Evolutionary conservation across 139 green algal species (phyloP).

Genomic region (Ettlia oleoabundans): DNA sequence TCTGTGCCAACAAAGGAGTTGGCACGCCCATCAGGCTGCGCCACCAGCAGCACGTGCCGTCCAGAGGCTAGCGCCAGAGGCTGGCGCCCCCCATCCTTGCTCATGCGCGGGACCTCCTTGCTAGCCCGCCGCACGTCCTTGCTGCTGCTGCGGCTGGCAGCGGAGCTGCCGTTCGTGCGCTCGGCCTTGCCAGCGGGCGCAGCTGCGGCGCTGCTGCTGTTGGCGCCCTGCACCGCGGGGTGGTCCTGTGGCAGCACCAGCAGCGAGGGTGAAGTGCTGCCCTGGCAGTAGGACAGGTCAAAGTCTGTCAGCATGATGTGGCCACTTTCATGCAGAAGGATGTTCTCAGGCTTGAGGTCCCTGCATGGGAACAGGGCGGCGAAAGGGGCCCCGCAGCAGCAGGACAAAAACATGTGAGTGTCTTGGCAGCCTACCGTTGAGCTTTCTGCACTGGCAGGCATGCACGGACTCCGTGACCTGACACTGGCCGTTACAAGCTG

Average conservation of each 20-base stretch:
- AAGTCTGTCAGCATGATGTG: slow-evolving; percentile 98
- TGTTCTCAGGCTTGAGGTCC: slow-evolving; percentile 99
- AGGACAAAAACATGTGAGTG: background rate
- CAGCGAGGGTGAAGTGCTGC: slow-evolving; percentile 51
- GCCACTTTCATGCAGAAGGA: slow-evolving; percentile 88
- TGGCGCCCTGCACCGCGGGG: background rate
- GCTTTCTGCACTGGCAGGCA: too few relatives aligned
- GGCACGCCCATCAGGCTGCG: slow-evolving; percentile 81
- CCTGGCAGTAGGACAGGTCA: slow-evolving; percentile 88
- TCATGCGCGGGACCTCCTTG: background rate
- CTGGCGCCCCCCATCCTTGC: background rate
- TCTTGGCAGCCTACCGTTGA: too few relatives aligned
- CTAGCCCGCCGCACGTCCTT: background rate
- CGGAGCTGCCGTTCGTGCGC: background rate
- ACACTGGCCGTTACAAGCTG: too few relatives aligned
- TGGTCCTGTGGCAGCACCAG: background rate
- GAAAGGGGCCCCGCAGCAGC: background rate
- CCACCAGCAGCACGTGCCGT: slow-evolving; percentile 30
- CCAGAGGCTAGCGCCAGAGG: background rate
- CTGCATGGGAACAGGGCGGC: background rate
- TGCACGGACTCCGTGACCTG: too few relatives aligned
- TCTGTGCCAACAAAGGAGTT: slow-evolving; percentile 94
- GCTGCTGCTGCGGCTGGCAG: background rate
- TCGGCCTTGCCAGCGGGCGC: background rate
- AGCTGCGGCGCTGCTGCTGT: background rate